Percentiles rank a stretch among this genome's conserved stretches.
phyloP scores from a whole-genome alignment of 371 early-diverging fungal genomes.

The Smittium culicis region DNA sequence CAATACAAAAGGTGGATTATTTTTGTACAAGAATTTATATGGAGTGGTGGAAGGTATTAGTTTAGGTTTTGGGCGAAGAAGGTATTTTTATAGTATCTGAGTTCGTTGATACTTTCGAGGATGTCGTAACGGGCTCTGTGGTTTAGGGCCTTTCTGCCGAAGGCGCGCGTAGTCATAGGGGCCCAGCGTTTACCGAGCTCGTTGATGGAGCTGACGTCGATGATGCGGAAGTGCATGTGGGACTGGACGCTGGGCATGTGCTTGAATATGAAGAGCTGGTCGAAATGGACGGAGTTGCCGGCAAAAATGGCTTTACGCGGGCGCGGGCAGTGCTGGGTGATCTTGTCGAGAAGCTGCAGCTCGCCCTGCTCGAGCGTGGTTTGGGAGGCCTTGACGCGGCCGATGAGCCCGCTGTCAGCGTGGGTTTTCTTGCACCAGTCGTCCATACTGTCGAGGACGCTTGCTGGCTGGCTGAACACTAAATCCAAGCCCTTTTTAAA shows the following conservation, averaged over 20 bases:
- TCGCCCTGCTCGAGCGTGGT: conserved; percentile 54
- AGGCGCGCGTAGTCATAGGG: conserved; percentile 29
- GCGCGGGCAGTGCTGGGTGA: conserved; percentile 48
- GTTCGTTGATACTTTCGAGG: conserved; percentile 73
- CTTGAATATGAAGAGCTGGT: conserved; percentile 62
- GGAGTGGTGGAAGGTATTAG: not conserved
- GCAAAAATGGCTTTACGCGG: conserved; percentile 56
- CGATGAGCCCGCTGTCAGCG: conserved; percentile 78
- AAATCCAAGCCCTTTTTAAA: conserved; percentile 72
- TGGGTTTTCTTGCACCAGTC: conserved; percentile 85
- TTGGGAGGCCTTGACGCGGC: conserved; percentile 52
- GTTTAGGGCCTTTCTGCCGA: conserved; percentile 33
- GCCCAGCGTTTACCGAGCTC: conserved; percentile 70
- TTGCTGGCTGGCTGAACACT: conserved; percentile 62
- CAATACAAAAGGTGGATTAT: too few species aligned
- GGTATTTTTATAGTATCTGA: conserved; percentile 50
- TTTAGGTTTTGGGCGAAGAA: conserved; percentile 30
- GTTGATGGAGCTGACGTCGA: conserved; percentile 78
- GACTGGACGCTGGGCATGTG: conserved; percentile 73
- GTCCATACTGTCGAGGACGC: conserved; percentile 74
- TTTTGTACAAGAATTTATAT: too few species aligned
- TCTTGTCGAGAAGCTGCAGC: conserved; percentile 48
- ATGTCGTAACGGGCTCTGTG: conserved; percentile 68
- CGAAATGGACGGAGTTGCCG: conserved; percentile 85
- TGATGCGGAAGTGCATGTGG: not conserved